phyloP scores from a whole-genome alignment of 2,329 filamentous ascomycete genomes.

The Chaetomium sp. region DNA sequence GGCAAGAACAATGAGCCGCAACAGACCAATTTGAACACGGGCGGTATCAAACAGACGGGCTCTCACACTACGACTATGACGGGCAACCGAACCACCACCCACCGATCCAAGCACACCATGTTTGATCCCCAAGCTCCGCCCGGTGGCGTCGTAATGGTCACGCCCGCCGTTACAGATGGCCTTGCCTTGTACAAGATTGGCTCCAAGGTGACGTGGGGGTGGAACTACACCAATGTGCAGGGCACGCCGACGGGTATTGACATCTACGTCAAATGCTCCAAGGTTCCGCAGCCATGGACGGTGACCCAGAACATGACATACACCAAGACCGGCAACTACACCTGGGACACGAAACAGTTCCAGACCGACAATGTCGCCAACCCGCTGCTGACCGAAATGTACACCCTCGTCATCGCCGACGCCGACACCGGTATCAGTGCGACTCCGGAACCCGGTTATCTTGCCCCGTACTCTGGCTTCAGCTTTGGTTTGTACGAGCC shows the following conservation, averaged over 20 bases:
- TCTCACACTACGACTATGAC: conserved; percentile 16
- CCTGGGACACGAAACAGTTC: conserved; percentile 52
- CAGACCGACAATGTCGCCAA: conserved; percentile 34
- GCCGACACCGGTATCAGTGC: conserved; percentile 45
- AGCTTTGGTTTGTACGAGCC: conserved; percentile 53
- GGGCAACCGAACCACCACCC: conserved; percentile 23
- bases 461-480: conserved; percentile 43
- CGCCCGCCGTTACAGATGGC: conserved; percentile 40
- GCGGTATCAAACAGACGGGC: conserved; percentile 18
- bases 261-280: conserved; percentile 50
- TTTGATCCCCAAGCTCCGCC: conserved; percentile 42
- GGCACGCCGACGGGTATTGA: conserved; percentile 55
- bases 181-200: conserved; percentile 54
- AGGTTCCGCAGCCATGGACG: conserved; percentile 49
- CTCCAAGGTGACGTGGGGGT: conserved; percentile 52
- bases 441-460: conserved; percentile 49
- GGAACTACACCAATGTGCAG: conserved; percentile 59
- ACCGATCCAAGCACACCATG: conserved; percentile 30
- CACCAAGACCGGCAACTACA: conserved; percentile 42
- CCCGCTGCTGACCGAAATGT: conserved; percentile 48
- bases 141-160: conserved; percentile 48
- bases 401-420: conserved; percentile 58
- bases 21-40: conserved; percentile 21
- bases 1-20: conserved; percentile 10
- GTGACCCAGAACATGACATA: conserved; percentile 59